A percentile compares a stretch with the other conserved stretches of the same genome.
phyloP scores from a whole-genome alignment of 306 rosid genomes.

The Lablab purpureus region DNA sequence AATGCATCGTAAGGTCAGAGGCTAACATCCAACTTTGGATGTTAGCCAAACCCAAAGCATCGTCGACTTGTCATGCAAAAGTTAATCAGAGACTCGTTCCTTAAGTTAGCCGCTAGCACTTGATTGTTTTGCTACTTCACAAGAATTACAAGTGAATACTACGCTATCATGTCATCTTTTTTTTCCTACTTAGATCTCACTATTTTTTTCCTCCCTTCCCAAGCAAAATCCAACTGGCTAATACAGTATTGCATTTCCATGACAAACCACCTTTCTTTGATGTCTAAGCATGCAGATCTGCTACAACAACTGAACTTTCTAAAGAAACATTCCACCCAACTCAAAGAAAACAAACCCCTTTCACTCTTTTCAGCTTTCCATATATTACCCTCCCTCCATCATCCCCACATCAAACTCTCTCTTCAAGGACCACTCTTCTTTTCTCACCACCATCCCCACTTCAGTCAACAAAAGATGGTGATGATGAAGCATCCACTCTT shows the following conservation, averaged over 20 bases:
- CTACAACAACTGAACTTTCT: conserved; percentile 46
- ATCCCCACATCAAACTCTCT: conserved; percentile 40
- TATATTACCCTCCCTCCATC: conserved; percentile 58
- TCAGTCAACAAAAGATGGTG: not conserved
- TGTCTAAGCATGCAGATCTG: conserved; percentile 28
- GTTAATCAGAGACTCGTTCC: conserved; percentile 41
- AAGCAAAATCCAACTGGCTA: conserved; percentile 69
- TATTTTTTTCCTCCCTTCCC: conserved; percentile 59
- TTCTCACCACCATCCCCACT: not conserved
- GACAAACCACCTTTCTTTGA: conserved; percentile 58
- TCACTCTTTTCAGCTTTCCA: conserved; percentile 7
- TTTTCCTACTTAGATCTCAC: conserved; percentile 37
- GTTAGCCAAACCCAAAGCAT: not conserved
- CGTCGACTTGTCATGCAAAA: conserved; percentile 33
- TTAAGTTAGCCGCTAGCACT: conserved; percentile 46
- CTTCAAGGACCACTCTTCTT: conserved; percentile 38
- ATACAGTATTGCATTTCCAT: conserved; percentile 25
- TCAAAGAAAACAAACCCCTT: not conserved
- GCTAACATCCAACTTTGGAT: conserved; percentile 47
- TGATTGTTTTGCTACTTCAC: conserved; percentile 35
- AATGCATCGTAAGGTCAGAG: conserved; percentile 46
- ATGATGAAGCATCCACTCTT: conserved; percentile 45
- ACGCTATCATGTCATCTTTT: conserved; percentile 42
- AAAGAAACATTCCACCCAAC: conserved; percentile 50
- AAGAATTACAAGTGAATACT: conserved; percentile 48